Evolutionary conservation across 768 basidiomycete genomes (phyloP).

Genomic region (Lactarius akahatsu): DNA sequence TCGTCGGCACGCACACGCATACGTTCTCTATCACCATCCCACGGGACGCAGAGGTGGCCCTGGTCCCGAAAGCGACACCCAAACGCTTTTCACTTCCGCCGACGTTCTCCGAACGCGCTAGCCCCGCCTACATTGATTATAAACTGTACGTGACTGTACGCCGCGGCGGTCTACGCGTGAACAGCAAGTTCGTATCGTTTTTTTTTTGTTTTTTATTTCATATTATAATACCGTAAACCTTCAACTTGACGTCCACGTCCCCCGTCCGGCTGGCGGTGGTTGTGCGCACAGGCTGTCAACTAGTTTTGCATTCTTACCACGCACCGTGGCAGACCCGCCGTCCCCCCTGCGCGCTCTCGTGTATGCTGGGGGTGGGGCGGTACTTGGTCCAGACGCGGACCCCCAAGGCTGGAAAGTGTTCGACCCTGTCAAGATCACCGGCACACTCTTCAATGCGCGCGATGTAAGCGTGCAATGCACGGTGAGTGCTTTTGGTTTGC

Average conservation of each 20-base stretch:
- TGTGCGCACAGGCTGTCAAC: conserved; percentile 35
- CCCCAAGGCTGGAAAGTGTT: conserved; percentile 43
- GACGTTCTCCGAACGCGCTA: conserved; percentile 42
- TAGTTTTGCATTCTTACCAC: conserved; percentile 37
- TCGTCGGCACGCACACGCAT: conserved; percentile 15
- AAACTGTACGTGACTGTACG: conserved; percentile 50
- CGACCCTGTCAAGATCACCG: conserved; percentile 36
- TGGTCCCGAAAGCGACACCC: background rate
- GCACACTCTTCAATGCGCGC: conserved; percentile 39
- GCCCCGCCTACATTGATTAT: conserved; percentile 58
- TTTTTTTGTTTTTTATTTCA: background rate
- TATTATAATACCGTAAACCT: background rate
- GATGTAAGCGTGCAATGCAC: conserved; percentile 35
- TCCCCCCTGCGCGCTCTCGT: conserved; percentile 41
- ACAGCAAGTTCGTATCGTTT: conserved; percentile 44
- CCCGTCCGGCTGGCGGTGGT: background rate
- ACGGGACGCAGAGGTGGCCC: conserved; percentile 1
- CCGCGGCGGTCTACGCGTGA: conserved; percentile 48
- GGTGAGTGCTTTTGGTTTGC: conserved; percentile 33
- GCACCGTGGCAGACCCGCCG: conserved; percentile 37
- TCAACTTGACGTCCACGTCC: too few relatives aligned
- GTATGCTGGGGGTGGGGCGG: conserved; percentile 36
- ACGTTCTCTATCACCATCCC: conserved; percentile 23
- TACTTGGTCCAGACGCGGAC: conserved; percentile 43
- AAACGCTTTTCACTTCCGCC: conserved; percentile 18